phyloP scores from a whole-genome alignment of 257 asterid genomes.

The Plantago elongata region DNA sequence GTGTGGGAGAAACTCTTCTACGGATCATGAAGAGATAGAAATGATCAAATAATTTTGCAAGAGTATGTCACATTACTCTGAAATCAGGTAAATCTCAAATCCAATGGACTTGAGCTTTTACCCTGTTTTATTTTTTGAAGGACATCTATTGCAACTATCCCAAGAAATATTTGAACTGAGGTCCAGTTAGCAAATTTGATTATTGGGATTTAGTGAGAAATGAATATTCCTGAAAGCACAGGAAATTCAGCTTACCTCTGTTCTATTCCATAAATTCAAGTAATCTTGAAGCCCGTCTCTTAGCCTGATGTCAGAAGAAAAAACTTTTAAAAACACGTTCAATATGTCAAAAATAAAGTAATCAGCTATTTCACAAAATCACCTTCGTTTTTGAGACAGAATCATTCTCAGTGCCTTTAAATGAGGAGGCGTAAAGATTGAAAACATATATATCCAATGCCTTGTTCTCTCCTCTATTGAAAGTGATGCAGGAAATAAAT shows the following conservation, averaged over 20 bases:
- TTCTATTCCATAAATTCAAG: conserved; percentile 40
- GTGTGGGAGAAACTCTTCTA: no score
- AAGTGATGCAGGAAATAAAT: conserved; percentile 74
- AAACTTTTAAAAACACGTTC: conserved; percentile 14
- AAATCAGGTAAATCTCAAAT: no score
- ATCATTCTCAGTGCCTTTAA: conserved; percentile 58
- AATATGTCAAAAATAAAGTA: conserved; percentile 9
- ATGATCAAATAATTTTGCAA: no score
- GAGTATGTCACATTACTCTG: no score
- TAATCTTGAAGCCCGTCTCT: conserved; percentile 53
- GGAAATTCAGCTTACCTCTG: conserved; percentile 41
- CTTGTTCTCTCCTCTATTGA: conserved; percentile 53
- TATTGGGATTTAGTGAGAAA: not conserved
- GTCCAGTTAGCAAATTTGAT: not conserved
- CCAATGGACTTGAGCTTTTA: no score
- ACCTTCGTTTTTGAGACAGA: conserved; percentile 81
- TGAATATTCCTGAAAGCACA: conserved; percentile 4
- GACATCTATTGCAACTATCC: not conserved
- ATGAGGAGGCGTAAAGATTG: conserved; percentile 63
- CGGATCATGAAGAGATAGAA: no score
- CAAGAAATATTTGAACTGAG: not conserved
- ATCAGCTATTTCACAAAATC: conserved; percentile 19
- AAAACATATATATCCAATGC: conserved; percentile 69
- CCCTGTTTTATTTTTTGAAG: no score
- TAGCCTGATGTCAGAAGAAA: conserved; percentile 42